Conservation (phyloP, 2,329 filamentous ascomycete species). For the Talaromyces amestolkiae region DNA sequence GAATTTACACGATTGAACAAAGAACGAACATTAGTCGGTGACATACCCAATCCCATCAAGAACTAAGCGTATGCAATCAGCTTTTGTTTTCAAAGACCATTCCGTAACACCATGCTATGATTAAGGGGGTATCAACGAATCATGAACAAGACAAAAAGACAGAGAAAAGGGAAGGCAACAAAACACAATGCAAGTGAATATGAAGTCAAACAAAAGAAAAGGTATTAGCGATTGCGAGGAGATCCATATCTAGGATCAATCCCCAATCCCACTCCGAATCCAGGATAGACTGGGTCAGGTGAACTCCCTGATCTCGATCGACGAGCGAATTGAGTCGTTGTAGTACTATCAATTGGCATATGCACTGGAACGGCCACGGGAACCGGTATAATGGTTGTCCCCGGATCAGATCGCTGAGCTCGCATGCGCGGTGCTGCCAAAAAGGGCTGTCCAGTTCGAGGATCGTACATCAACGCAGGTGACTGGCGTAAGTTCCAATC, state of each 20-base stretch:
- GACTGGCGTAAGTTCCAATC: constrained; percentile 23
- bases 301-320: constrained; percentile 35
- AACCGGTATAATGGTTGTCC: neutral
- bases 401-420: constrained; percentile 17
- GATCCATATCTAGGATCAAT: constrained; percentile 15
- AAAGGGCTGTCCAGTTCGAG: constrained; percentile 11
- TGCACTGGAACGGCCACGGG: neutral
- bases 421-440: constrained; percentile 7
- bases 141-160: neutral
- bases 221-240: neutral
- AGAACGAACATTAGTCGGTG: neutral
- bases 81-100: neutral
- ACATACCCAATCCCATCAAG: neutral
- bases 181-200: constrained; percentile 12
- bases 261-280: constrained; percentile 23
- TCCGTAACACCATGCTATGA: constrained; percentile 7
- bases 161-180: neutral
- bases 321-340: constrained; percentile 21
- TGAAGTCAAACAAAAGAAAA: constrained; percentile 5
- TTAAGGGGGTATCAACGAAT: constrained; percentile 10
- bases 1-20: neutral
- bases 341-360: constrained; percentile 12
- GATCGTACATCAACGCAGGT: constrained; percentile 3
- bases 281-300: constrained; percentile 28
- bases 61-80: neutral